phyloP scores from a whole-genome alignment of 345 rosid genomes.

The Geranium rotundifolium region DNA sequence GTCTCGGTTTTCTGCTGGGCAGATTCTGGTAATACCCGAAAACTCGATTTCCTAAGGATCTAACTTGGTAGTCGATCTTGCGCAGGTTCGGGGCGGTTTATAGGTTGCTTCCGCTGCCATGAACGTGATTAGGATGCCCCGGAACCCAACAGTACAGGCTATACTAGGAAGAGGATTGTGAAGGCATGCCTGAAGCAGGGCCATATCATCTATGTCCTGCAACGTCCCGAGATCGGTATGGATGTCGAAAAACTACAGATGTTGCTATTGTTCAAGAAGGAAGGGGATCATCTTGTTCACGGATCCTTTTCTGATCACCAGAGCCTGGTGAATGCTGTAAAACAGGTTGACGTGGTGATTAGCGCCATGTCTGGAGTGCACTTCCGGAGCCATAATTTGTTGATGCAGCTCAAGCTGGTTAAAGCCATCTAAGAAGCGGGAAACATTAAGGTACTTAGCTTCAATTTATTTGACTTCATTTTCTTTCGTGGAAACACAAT shows the following conservation, averaged over 20 bases:
- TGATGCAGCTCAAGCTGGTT: constrained; percentile 48
- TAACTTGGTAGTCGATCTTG: too few species aligned
- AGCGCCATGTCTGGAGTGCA: constrained; percentile 59
- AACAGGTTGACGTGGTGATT: constrained; percentile 47
- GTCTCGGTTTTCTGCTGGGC: too few species aligned
- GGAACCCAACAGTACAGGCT: constrained; percentile 61
- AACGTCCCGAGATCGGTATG: constrained; percentile 44
- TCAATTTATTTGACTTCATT: too few species aligned
- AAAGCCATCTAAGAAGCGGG: constrained; percentile 64
- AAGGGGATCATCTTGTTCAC: constrained; percentile 38
- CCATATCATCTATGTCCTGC: constrained; percentile 45
- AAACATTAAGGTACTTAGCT: constrained; percentile 57
- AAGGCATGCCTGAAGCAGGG: constrained; percentile 44
- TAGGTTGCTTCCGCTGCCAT: too few species aligned
- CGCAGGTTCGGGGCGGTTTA: too few species aligned
- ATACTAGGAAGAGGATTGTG: constrained; percentile 47
- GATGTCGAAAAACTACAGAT: constrained; percentile 53
- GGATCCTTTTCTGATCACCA: constrained; percentile 36
- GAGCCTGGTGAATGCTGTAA: constrained; percentile 43
- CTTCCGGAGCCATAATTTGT: constrained; percentile 40
- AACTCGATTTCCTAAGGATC: too few species aligned
- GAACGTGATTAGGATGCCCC: too few species aligned
- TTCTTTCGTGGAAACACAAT: too few species aligned
- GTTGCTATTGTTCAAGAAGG: constrained; percentile 35
- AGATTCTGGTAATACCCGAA: too few species aligned